Evolutionary conservation across 257 asterid species (phyloP).

Genomic region (Solanum gandarillasii): DNA sequence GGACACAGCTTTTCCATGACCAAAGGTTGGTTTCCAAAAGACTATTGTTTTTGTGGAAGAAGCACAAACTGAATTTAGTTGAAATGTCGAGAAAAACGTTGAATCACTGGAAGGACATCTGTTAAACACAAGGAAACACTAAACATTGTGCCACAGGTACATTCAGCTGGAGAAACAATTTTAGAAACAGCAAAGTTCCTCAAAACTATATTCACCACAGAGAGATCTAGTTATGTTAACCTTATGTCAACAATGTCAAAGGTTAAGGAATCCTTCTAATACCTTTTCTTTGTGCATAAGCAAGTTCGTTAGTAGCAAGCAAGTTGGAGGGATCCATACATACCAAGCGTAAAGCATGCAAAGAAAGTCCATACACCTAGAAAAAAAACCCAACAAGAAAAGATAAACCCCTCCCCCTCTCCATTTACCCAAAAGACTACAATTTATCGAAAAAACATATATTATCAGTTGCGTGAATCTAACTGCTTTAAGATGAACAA

Average conservation of each 20-base stretch:
- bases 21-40: neutral
- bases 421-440: neutral
- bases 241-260: neutral
- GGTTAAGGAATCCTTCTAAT: neutral
- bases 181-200: neutral
- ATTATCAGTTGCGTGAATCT: neutral
- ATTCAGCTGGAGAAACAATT: neutral
- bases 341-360: neutral
- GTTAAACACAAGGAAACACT: neutral
- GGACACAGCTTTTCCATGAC: neutral
- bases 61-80: neutral
- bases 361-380: neutral
- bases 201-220: neutral
- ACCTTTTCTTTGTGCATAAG: neutral
- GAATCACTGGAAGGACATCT: too few species aligned
- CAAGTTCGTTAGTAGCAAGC: neutral
- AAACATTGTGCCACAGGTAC: neutral
- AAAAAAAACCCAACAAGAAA: neutral
- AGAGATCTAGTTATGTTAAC: neutral
- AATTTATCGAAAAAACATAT: neutral
- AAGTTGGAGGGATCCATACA: neutral
- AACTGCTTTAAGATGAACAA: neutral
- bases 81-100: too few species aligned
- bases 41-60: neutral
- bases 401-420: neutral